Base-by-base conservation (phyloP, 2,329 filamentous ascomycete genomes). In the Aspergillus spinulosporus region DNA sequence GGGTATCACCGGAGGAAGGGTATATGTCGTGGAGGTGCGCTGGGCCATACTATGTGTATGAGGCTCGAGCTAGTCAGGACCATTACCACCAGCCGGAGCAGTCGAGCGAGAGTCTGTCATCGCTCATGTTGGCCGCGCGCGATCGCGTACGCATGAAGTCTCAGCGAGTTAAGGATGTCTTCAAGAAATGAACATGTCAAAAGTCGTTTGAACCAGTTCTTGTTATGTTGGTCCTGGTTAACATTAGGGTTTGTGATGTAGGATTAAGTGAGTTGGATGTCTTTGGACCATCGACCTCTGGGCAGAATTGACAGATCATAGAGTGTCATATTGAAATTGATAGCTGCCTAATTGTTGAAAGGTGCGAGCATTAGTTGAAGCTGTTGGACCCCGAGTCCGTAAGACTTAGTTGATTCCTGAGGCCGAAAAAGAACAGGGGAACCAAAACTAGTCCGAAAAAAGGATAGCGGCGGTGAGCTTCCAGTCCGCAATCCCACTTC, bases 401-500 rank as follows among this genome's bases (percentile, higher is more conserved):
- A n/a, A n/a, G n/a, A n/a, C n/a, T n/a, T n/a, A n/a, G n/a, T n/a
- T 40, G 21, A 28, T 47, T 56, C 47, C 47, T 56, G 3, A 46
- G 37, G 46, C 49, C 52, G 43, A 12, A 26, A 36, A 58, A 54
- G 59, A 63, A 58, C 60, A 60, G 60, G 51, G 59, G 39, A 55
- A 54, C 28, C n/a, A 4, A 52, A 58, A 48, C 66, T 68, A 68
- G 55, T 15, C 64, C 63, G 0, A 54, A 66, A 63, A n/a, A 2
- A 60, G 70, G 47, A 59, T 72, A 71, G 70, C 60, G 65, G 55
- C 60, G 65, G 66, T 68, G 67, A 72, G 69, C 70, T 72, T 62
- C 59, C 61, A 58, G 63, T 61, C 57, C 60, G 64, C 64, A 66
- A 66, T 70, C 72, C 72, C 72, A 74, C 72, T 74, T 73, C 66